Evolutionary conservation across 768 basidiomycete genomes (phyloP).

Genomic region (Mrakia hoshinonis): DNA sequence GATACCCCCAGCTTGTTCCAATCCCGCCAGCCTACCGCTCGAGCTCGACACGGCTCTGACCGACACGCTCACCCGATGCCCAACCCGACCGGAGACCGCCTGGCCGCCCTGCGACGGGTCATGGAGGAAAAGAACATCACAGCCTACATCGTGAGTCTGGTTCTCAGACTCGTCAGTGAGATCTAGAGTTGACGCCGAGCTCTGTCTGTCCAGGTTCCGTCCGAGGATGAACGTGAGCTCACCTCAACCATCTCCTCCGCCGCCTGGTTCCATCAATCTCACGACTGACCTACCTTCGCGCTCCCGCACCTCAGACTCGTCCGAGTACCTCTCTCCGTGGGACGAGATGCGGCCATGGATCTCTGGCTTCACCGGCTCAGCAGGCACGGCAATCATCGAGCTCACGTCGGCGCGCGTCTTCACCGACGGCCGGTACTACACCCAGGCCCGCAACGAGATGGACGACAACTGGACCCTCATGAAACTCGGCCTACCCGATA

Average conservation of each 20-base stretch:
- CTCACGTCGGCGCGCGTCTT: slow-evolving; percentile 47
- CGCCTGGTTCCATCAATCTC: neutral
- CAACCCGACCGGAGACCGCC: neutral
- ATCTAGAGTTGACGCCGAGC: too few species aligned
- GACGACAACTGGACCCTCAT: slow-evolving; percentile 86
- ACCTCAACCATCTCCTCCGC: neutral
- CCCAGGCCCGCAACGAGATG: slow-evolving; percentile 84
- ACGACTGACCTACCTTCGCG: neutral
- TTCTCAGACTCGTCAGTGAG: too few species aligned
- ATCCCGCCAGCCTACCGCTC: too few species aligned
- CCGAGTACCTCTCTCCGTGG: slow-evolving; percentile 77
- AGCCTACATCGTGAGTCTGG: too few species aligned
- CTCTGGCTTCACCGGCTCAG: slow-evolving; percentile 88
- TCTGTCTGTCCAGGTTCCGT: neutral
- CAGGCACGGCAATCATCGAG: slow-evolving; percentile 49
- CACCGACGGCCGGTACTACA: slow-evolving; percentile 90
- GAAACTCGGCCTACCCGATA: slow-evolving; percentile 70
- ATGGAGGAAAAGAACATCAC: too few species aligned
- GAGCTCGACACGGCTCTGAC: too few species aligned
- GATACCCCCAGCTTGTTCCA: too few species aligned
- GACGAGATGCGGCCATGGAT: slow-evolving; percentile 80
- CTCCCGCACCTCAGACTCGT: slow-evolving; percentile 54
- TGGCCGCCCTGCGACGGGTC: too few species aligned
- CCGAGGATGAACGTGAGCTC: slow-evolving; percentile 13
- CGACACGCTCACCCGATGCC: neutral